A percentile compares a stretch with the other conserved stretches of the same genome.
phyloP scores from a whole-genome alignment of 805 yeast species.

The Candida gorgasii region DNA sequence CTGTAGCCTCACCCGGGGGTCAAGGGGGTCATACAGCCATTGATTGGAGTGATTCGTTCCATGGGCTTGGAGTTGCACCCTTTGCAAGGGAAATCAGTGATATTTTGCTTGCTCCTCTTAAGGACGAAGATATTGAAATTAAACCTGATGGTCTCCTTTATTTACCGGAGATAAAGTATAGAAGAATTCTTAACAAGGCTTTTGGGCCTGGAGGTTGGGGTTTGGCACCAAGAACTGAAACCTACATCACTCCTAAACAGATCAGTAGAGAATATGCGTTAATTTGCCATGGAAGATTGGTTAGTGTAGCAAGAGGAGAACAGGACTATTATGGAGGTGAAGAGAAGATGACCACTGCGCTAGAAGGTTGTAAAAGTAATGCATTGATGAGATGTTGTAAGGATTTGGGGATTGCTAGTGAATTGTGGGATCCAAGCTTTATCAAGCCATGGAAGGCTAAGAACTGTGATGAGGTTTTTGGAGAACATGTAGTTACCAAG shows the following conservation, averaged over 20 bases:
- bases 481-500: slow-evolving; percentile 78
- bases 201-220: slow-evolving; percentile 99
- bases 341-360: slow-evolving; percentile 88
- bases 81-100: slow-evolving; percentile 63
- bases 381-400: slow-evolving; percentile 98
- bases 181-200: slow-evolving; percentile 83
- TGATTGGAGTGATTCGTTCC: slow-evolving; percentile 87
- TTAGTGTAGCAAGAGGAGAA: slow-evolving; percentile 92
- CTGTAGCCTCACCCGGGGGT: too few relatives aligned
- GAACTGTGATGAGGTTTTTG: slow-evolving; percentile 78
- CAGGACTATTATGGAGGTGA: slow-evolving; percentile 85
- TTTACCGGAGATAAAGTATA: slow-evolving; percentile 92
- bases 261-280: slow-evolving; percentile 91
- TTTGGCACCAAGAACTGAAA: slow-evolving; percentile 86
- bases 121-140: slow-evolving; percentile 77
- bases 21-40: slow-evolving; percentile 16
- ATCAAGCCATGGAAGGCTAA: slow-evolving; percentile 54
- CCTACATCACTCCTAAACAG: slow-evolving; percentile 68
- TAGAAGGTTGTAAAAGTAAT: slow-evolving; percentile 95
- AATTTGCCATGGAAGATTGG: slow-evolving; percentile 83
- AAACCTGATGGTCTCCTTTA: slow-evolving; percentile 94
- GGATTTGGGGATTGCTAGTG: slow-evolving; percentile 95
- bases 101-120: slow-evolving; percentile 62
- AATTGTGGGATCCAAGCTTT: slow-evolving; percentile 95
- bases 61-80: slow-evolving; percentile 80